phyloP scores from a whole-genome alignment of 306 rosid species.

The Clitoria ternatea region DNA sequence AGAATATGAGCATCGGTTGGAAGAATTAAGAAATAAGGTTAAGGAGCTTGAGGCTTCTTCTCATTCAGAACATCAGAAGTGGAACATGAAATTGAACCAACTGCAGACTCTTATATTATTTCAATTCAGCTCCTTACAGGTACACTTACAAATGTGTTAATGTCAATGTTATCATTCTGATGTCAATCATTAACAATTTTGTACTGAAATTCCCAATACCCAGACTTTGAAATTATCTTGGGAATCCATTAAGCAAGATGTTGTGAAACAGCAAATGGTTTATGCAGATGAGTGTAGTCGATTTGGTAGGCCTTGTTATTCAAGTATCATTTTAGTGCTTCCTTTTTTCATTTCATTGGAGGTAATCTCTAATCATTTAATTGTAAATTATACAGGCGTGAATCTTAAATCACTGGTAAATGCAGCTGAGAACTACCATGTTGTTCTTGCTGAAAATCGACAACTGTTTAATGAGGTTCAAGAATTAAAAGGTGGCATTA shows the following conservation, averaged over 20 bases:
- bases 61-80: constrained; percentile 31
- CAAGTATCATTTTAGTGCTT: neutral
- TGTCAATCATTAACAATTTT: constrained; percentile 32
- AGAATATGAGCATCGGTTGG: constrained; percentile 51
- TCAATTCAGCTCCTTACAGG: constrained; percentile 37
- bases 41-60: constrained; percentile 29
- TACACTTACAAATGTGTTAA: constrained; percentile 26
- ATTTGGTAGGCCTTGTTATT: constrained; percentile 29
- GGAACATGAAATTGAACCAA: constrained; percentile 28
- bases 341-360: neutral
- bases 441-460: constrained; percentile 35
- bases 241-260: constrained; percentile 37
- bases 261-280: constrained; percentile 19
- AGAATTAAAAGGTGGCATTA: constrained; percentile 42
- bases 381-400: constrained; percentile 33
- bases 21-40: constrained; percentile 32
- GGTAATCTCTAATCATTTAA: neutral
- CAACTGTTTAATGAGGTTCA: constrained; percentile 41
- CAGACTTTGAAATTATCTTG: constrained; percentile 41
- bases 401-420: constrained; percentile 31
- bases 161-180: constrained; percentile 17
- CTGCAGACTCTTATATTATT: constrained; percentile 12
- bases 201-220: constrained; percentile 22
- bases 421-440: constrained; percentile 37
- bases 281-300: constrained; percentile 33